Conservation (phyloP, 2,329 filamentous ascomycete genomes). For the Sporothrix humicola region DNA sequence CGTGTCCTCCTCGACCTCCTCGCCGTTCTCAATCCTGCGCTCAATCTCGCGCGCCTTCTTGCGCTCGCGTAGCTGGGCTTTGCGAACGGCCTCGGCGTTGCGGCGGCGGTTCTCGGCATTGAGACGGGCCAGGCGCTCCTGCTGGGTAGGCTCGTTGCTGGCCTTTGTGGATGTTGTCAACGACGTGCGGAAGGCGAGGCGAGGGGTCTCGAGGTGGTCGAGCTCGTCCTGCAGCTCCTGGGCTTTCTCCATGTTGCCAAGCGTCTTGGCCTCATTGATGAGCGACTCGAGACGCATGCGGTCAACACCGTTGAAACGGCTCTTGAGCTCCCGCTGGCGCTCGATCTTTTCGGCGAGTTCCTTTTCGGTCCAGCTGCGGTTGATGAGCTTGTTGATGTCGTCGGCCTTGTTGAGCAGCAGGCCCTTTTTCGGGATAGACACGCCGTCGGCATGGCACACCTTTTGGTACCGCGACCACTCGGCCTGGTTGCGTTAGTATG, state of each 20-base stretch:
- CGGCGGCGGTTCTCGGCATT: constrained; percentile 83
- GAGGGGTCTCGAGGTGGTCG: constrained; percentile 68
- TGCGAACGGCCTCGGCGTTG: constrained; percentile 89
- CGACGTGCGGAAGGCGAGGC: constrained; percentile 74
- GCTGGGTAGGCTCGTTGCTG: constrained; percentile 58
- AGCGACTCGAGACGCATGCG: constrained; percentile 69
- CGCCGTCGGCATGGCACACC: constrained; percentile 72
- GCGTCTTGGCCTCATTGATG: constrained; percentile 68
- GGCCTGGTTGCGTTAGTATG: constrained; percentile 50
- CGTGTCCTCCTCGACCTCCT: constrained; percentile 63
- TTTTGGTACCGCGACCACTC: constrained; percentile 84
- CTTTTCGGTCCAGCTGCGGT: constrained; percentile 79
- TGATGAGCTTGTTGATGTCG: constrained; percentile 79
- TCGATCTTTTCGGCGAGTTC: constrained; percentile 82
- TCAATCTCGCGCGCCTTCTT: constrained; percentile 65
- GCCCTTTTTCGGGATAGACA: constrained; percentile 75
- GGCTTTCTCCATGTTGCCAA: constrained; percentile 65
- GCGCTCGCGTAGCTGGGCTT: constrained; percentile 84
- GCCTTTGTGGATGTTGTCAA: constrained; percentile 62
- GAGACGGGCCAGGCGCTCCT: constrained; percentile 80
- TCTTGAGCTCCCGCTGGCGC: constrained; percentile 70
- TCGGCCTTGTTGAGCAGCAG: constrained; percentile 73
- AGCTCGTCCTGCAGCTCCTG: constrained; percentile 64
- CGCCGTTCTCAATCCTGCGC: constrained; percentile 66
- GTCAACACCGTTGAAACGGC: constrained; percentile 69